A percentile compares a stretch with the other conserved stretches of the same genome.
Evolutionary conservation across 768 basidiomycete species (phyloP).

Genomic region (Rhizopogon sp.): DNA sequence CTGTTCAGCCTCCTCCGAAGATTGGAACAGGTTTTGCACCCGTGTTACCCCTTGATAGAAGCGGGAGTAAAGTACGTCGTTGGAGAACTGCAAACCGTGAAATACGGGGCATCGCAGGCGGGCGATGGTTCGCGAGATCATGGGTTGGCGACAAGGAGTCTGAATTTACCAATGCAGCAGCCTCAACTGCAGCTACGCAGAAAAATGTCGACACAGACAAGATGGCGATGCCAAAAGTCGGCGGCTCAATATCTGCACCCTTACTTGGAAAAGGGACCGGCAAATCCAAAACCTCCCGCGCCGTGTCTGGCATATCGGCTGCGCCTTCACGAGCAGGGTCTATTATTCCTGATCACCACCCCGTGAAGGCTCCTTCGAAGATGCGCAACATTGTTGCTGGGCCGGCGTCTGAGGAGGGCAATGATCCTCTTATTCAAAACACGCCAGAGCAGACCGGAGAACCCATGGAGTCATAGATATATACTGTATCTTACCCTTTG

Average conservation of each 20-base stretch:
- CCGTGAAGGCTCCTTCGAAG: slow-evolving; percentile 53
- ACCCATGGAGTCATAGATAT: slow-evolving; percentile 15
- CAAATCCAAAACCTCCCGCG: slow-evolving; percentile 34
- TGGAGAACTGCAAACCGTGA: slow-evolving; percentile 76
- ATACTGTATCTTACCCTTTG: slow-evolving; percentile 2
- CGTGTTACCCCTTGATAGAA: slow-evolving; percentile 60
- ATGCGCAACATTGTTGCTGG: slow-evolving; percentile 59
- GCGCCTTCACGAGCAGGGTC: slow-evolving; percentile 58
- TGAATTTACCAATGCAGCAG: slow-evolving; percentile 42
- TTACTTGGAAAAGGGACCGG: slow-evolving; percentile 32
- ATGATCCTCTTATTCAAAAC: slow-evolving; percentile 34
- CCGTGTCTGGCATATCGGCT: slow-evolving; percentile 39
- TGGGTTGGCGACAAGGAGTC: slow-evolving; percentile 87
- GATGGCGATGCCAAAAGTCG: slow-evolving; percentile 30
- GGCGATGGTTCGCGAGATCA: slow-evolving; percentile 73
- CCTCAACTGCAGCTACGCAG: slow-evolving; percentile 22
- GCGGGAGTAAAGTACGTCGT: slow-evolving; percentile 53
- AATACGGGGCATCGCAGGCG: slow-evolving; percentile 77
- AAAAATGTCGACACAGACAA: slow-evolving; percentile 24
- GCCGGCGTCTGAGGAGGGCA: slow-evolving; percentile 45
- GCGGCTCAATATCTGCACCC: slow-evolving; percentile 44
- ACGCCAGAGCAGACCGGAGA: slow-evolving; percentile 13
- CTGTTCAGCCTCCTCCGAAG: slow-evolving; percentile 74
- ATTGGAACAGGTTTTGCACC: slow-evolving; percentile 72
- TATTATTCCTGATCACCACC: slow-evolving; percentile 39